Percentiles rank a stretch among this genome's conserved stretches.
Conservation (phyloP, 176 grass and related monocot genomes). For the Cenchrus purpureus region DNA sequence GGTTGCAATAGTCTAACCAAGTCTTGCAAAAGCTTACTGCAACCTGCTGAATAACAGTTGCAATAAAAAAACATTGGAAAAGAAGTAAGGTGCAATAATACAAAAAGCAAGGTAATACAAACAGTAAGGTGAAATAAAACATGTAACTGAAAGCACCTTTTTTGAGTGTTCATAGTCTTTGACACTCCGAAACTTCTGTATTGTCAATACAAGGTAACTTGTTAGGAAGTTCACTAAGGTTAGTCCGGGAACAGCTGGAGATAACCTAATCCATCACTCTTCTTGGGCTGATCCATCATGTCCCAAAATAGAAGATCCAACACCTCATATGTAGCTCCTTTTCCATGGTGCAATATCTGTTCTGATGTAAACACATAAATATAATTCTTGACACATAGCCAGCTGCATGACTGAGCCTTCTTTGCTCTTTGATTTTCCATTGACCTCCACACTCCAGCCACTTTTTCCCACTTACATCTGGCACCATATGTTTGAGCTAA, state of each 20-base stretch:
- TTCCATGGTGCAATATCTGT: constrained; percentile 73
- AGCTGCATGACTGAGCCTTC: constrained; percentile 64
- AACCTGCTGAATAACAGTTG: neutral
- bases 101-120: neutral
- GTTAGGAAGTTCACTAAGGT: neutral
- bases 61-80: neutral
- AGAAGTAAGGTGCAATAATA: neutral
- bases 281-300: constrained; percentile 39
- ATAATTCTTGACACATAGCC: constrained; percentile 73
- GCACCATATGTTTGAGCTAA: constrained; percentile 62
- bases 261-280: constrained; percentile 21
- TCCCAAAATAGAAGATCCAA: constrained; percentile 68
- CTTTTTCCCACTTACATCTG: constrained; percentile 84
- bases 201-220: neutral
- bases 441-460: constrained; percentile 75
- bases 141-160: neutral
- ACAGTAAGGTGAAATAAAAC: neutral
- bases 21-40: neutral
- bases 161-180: constrained; percentile 1
- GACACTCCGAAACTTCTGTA: neutral
- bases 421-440: constrained; percentile 67
- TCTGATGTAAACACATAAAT: constrained; percentile 60
- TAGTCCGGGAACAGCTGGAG: constrained; percentile 23
- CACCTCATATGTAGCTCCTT: constrained; percentile 55
- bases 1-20: neutral